phyloP scores from a whole-genome alignment of 208 protist genomes.

The Sergeia podlipaevii region DNA sequence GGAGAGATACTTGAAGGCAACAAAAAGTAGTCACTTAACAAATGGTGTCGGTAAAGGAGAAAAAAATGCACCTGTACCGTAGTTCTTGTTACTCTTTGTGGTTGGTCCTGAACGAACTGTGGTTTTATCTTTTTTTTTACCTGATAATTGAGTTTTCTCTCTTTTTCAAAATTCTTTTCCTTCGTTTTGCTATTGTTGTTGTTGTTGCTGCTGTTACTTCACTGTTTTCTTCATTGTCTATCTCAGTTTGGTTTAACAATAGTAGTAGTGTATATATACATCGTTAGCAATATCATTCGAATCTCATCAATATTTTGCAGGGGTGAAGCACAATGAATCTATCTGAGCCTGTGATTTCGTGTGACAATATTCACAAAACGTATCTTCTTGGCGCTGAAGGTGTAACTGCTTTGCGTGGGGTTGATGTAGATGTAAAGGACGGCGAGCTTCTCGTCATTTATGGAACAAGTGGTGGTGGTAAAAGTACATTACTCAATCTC shows the following conservation, averaged over 20 bases:
- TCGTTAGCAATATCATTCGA: too few species aligned
- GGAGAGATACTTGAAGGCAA: too few species aligned
- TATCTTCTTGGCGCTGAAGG: slow-evolving; percentile 95
- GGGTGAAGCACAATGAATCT: neutral
- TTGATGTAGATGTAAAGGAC: slow-evolving; percentile 79
- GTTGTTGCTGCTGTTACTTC: neutral
- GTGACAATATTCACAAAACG: slow-evolving; percentile 97
- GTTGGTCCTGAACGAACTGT: neutral
- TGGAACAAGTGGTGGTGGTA: slow-evolving; percentile 95
- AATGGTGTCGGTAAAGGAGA: too few species aligned
- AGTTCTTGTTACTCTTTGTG: neutral
- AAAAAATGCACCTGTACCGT: slow-evolving; percentile 2
- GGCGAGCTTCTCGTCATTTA: slow-evolving; percentile 95
- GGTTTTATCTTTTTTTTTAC: slow-evolving; percentile 1
- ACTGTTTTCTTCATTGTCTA: slow-evolving; percentile 6
- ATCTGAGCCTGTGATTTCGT: slow-evolving; percentile 59
- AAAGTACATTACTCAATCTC: slow-evolving; percentile 96
- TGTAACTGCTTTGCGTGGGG: slow-evolving; percentile 93
- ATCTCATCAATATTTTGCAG: too few species aligned
- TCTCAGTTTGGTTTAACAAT: too few species aligned
- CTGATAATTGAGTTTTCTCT: neutral
- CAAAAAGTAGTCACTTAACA: too few species aligned
- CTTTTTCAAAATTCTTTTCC: neutral
- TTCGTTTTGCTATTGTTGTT: neutral
- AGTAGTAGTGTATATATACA: too few species aligned